phyloP scores from a whole-genome alignment of 208 protist genomes.

The Trichomonas tenax region DNA sequence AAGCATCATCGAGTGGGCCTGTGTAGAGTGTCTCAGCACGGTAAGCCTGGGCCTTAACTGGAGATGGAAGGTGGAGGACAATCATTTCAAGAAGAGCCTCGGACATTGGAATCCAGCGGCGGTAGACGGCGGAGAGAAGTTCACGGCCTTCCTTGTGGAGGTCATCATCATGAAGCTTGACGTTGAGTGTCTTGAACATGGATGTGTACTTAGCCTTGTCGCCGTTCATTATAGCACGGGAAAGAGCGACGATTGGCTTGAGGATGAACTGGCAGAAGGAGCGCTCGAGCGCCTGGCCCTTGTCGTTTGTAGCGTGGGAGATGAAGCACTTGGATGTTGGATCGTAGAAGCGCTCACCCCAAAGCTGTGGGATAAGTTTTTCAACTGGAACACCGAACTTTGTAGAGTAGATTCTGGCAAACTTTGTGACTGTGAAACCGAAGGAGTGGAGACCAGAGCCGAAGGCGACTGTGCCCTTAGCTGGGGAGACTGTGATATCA shows the following conservation, averaged over 20 bases:
- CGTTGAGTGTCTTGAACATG: constrained; percentile 69
- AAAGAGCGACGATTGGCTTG: constrained; percentile 87
- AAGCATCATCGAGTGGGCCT: constrained; percentile 75
- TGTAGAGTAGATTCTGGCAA: constrained; percentile 68
- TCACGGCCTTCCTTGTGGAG: neutral
- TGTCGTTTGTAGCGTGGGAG: constrained; percentile 12
- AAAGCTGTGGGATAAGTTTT: constrained; percentile 73
- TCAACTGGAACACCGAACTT: constrained; percentile 75
- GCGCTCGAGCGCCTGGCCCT: constrained; percentile 31
- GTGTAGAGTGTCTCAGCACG: constrained; percentile 83
- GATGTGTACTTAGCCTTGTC: constrained; percentile 71
- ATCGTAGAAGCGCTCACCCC: constrained; percentile 95
- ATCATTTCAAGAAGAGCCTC: constrained; percentile 96
- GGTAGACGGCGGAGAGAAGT: neutral
- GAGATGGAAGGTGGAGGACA: constrained; percentile 87
- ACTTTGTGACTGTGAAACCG: constrained; percentile 90
- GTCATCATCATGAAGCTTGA: constrained; percentile 45
- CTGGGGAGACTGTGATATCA: constrained; percentile 61
- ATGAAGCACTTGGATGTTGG: constrained; percentile 68
- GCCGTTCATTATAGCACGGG: constrained; percentile 76
- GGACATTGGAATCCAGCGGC: constrained; percentile 55
- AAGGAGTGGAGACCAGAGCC: constrained; percentile 93
- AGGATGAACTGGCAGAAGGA: constrained; percentile 88
- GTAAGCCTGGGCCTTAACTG: constrained; percentile 79
- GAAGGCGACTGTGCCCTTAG: constrained; percentile 84